phyloP scores from a whole-genome alignment of 345 rosid genomes.

The Mallotus nudiflorus region DNA sequence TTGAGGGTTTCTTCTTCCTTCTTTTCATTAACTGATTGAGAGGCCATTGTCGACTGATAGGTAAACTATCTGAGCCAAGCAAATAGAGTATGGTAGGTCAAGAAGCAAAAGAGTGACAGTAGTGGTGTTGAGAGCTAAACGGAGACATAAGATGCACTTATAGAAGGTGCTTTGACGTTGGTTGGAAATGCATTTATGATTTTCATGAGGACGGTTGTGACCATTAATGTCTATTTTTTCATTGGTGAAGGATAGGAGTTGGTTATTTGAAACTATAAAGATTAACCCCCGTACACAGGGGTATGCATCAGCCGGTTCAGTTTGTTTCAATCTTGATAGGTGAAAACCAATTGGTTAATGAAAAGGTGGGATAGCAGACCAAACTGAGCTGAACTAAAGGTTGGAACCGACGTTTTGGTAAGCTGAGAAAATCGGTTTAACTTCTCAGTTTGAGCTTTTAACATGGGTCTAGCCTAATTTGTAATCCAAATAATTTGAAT shows the following conservation, averaged over 20 bases:
- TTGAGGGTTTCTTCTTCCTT: conserved; percentile 21
- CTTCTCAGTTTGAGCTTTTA: no score
- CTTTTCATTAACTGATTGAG: not conserved
- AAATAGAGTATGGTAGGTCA: not conserved
- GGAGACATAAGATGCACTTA: conserved; percentile 12
- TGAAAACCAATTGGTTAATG: no score
- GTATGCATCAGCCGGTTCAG: no score
- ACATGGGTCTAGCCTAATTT: no score
- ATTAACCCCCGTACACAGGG: no score
- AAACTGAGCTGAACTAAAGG: no score
- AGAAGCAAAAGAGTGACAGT: not conserved
- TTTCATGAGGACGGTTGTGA: conserved; percentile 49
- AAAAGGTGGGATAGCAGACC: no score
- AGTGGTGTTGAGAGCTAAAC: not conserved
- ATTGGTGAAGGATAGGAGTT: not conserved
- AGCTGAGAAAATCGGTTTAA: no score
- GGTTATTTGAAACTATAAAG: not conserved
- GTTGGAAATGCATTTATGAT: conserved; percentile 63
- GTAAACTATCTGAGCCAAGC: no score
- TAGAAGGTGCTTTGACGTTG: conserved; percentile 17
- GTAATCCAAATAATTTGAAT: no score
- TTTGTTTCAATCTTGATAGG: no score
- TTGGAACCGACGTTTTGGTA: no score
- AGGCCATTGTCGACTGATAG: conserved; percentile 21
- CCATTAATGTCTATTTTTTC: conserved; percentile 24